phyloP scores from a whole-genome alignment of 2,329 filamentous ascomycete species.

The Alternaria tenuissima region DNA sequence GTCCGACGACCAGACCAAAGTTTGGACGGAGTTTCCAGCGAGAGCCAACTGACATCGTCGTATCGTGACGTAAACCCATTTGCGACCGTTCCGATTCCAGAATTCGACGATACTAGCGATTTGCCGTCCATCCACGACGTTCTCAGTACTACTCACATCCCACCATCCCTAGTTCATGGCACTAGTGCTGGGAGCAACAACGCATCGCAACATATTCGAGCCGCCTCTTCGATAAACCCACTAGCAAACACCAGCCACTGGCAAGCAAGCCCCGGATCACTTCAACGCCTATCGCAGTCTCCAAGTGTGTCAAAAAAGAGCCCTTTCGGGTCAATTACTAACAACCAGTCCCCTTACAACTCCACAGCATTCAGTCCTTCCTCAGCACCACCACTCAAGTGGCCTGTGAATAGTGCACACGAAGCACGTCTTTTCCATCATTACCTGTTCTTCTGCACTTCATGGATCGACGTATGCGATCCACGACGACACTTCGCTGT shows the following conservation, averaged over 20 bases:
- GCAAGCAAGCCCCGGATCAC: constrained; percentile 23
- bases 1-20: background rate
- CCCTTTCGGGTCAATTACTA: constrained; percentile 24
- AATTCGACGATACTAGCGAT: constrained; percentile 17
- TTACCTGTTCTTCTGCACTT: constrained; percentile 40
- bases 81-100: constrained; percentile 15
- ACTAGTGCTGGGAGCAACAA: constrained; percentile 1
- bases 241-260: constrained; percentile 14
- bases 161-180: constrained; percentile 2
- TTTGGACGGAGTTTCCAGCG: background rate
- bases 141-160: constrained; percentile 18
- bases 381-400: constrained; percentile 27
- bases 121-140: constrained; percentile 31
- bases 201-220: constrained; percentile 5
- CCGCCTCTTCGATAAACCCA: constrained; percentile 13
- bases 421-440: constrained; percentile 41
- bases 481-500: constrained; percentile 51
- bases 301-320: constrained; percentile 20
- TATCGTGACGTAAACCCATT: constrained; percentile 20
- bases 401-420: constrained; percentile 36
- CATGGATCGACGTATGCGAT: constrained; percentile 43
- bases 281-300: constrained; percentile 12
- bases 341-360: constrained; percentile 34
- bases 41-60: background rate
- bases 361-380: constrained; percentile 37